A percentile compares a stretch with the other conserved stretches of the same genome.
Conservation (phyloP, 202 grass and related monocot genomes). For the Eragrostis tef region DNA sequence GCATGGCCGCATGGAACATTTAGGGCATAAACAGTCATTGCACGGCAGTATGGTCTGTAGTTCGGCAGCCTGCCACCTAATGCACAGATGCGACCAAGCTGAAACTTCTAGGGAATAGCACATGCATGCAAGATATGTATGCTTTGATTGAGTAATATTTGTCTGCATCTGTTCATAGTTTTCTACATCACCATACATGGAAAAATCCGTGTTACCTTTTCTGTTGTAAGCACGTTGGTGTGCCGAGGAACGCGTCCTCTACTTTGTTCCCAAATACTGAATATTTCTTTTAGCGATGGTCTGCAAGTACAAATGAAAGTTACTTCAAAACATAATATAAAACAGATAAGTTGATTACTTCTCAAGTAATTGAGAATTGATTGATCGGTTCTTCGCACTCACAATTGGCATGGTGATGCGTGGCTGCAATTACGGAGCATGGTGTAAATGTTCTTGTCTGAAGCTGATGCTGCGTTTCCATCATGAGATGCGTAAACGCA, state of each 20-base stretch:
- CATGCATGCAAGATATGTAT: background rate
- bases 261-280: constrained; percentile 52
- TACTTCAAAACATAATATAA: background rate
- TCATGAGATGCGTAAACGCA: constrained; percentile 32
- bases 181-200: background rate
- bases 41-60: constrained; percentile 48
- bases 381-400: no score
- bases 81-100: constrained; percentile 28
- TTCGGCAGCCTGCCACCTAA: constrained; percentile 47
- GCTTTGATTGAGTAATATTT: constrained; percentile 6
- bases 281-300: constrained; percentile 33
- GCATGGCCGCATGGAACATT: constrained; percentile 7
- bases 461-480: constrained; percentile 33
- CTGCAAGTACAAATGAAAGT: constrained; percentile 29
- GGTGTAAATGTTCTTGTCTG: constrained; percentile 31
- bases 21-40: constrained; percentile 30
- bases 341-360: background rate
- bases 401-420: constrained; percentile 43
- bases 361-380: no score
- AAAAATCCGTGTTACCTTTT: constrained; percentile 41
- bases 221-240: constrained; percentile 14
- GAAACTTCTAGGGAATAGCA: constrained; percentile 27
- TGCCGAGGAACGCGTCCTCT: constrained; percentile 35
- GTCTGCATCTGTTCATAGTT: background rate
- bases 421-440: constrained; percentile 17